phyloP scores from a whole-genome alignment of 1,284 basidiomycete genomes.

The Trichosporon ovoides region DNA sequence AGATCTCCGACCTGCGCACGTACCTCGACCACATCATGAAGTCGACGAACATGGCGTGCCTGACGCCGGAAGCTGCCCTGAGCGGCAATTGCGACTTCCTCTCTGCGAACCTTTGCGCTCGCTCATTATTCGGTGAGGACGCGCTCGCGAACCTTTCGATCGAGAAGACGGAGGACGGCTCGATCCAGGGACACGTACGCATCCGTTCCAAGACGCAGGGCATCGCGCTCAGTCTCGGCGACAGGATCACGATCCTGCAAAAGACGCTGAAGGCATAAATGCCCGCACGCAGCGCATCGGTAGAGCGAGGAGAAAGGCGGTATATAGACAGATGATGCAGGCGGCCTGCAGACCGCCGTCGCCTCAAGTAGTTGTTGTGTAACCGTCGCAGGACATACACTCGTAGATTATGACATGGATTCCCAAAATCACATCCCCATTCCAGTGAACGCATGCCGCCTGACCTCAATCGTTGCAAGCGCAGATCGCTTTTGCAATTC shows the following conservation, averaged over 20 bases:
- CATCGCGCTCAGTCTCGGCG: slow-evolving; percentile 87
- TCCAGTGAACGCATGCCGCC: too few relatives aligned
- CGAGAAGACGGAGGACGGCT: slow-evolving; percentile 77
- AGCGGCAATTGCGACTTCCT: slow-evolving; percentile 91
- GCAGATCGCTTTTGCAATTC: too few relatives aligned
- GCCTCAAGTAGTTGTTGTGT: neutral
- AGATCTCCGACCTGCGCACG: slow-evolving; percentile 72
- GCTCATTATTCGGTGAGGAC: slow-evolving; percentile 91
- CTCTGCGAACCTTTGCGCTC: slow-evolving; percentile 88
- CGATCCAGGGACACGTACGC: slow-evolving; percentile 81
- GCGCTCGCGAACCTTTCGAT: slow-evolving; percentile 93
- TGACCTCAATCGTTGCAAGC: too few relatives aligned
- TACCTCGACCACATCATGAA: slow-evolving; percentile 88
- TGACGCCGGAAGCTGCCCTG: slow-evolving; percentile 87
- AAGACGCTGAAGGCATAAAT: slow-evolving; percentile 25
- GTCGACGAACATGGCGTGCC: slow-evolving; percentile 89
- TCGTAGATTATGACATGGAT: too few relatives aligned
- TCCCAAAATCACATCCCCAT: too few relatives aligned
- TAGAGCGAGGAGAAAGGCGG: neutral
- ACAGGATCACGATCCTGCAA: slow-evolving; percentile 59
- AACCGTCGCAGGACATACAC: neutral
- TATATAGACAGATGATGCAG: slow-evolving; percentile 1
- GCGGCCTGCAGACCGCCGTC: neutral
- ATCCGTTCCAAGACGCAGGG: slow-evolving; percentile 95
- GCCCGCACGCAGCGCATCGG: neutral